A percentile compares a stretch with the other conserved stretches of the same genome.
Evolutionary conservation across 2,329 filamentous ascomycete genomes (phyloP).

Genomic region (Myriosclerotinia scirpicola): DNA sequence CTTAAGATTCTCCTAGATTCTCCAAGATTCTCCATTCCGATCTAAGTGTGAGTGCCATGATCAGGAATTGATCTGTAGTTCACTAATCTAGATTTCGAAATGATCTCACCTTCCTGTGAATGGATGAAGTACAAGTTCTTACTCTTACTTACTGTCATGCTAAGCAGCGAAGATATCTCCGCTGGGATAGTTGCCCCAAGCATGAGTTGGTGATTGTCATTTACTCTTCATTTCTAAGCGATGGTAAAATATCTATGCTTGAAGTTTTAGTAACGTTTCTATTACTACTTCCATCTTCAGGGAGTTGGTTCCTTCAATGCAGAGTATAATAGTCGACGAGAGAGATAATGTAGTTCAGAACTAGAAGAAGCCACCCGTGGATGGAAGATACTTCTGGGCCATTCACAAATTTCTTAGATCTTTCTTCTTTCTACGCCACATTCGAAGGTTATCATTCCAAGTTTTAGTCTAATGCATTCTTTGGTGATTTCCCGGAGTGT

Average conservation of each 20-base stretch:
- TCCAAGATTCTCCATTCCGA: constrained; percentile 15
- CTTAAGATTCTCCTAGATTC: not conserved
- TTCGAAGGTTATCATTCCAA: not conserved
- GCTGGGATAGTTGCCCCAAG: not conserved
- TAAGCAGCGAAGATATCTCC: not conserved
- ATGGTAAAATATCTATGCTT: not conserved
- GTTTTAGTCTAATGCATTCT: not conserved
- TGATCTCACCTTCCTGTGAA: not conserved
- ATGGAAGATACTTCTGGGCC: not conserved
- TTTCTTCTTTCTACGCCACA: constrained; percentile 15
- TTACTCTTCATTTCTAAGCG: not conserved
- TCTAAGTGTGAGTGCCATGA: not conserved
- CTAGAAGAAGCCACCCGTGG: not conserved
- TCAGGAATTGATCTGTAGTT: not conserved
- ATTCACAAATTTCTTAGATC: not conserved
- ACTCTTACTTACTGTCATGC: not conserved
- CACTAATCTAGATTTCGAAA: not conserved
- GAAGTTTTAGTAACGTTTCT: not conserved
- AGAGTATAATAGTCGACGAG: not conserved
- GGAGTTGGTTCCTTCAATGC: not conserved
- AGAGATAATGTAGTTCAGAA: not conserved
- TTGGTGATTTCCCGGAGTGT: not conserved
- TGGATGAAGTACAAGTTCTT: constrained; percentile 5
- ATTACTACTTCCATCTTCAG: not conserved
- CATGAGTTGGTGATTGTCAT: not conserved